Conservation (phyloP, 257 asterid genomes). For the Gentiana macrophylla region DNA sequence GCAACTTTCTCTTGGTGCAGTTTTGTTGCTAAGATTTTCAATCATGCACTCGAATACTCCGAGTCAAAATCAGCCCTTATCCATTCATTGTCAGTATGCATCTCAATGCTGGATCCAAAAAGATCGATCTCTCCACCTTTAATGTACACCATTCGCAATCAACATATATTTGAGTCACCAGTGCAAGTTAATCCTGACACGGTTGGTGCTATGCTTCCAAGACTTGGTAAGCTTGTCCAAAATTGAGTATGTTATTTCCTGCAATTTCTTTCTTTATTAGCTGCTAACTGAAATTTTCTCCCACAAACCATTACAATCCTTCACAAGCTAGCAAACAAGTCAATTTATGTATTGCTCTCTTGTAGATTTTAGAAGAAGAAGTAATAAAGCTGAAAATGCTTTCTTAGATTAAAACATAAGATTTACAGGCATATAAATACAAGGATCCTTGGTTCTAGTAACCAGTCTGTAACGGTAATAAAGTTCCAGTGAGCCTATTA, state of each 20-base stretch:
- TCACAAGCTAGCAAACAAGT: no score
- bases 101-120: constrained; percentile 87
- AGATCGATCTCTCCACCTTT: constrained; percentile 64
- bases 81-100: constrained; percentile 77
- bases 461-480: no score
- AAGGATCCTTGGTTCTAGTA: no score
- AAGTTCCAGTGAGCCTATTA: no score
- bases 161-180: constrained; percentile 65
- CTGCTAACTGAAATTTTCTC: no score
- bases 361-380: no score
- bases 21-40: constrained; percentile 81
- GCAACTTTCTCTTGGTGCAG: constrained; percentile 33
- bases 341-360: no score
- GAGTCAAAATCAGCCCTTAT: constrained; percentile 81
- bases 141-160: constrained; percentile 74
- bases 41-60: constrained; percentile 78
- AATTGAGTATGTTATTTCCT: neutral
- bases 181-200: constrained; percentile 71
- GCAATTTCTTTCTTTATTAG: neutral
- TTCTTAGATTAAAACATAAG: no score
- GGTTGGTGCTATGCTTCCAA: constrained; percentile 92
- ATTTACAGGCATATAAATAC: no score
- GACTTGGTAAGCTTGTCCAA: constrained; percentile 48
- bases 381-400: no score
- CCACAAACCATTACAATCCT: no score